Evolutionary conservation across 108 stramenopile genomes (phyloP), one percentile per base, ranked within the genome.

Genomic region (Skeletonema marinoi): DNA sequence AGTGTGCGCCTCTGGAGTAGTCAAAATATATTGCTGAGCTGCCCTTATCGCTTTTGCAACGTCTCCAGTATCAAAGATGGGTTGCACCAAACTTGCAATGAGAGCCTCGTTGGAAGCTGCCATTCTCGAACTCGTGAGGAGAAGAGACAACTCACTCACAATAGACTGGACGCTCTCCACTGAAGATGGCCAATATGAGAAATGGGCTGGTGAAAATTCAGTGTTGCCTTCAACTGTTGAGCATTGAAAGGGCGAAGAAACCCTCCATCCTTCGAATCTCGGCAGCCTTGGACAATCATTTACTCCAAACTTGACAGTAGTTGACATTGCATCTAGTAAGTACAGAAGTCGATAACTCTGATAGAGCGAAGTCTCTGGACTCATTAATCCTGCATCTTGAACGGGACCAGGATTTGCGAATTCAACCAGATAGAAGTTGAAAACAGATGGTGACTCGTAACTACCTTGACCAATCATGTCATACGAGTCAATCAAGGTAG

Each of bases 381-480:
- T 38, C 11, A 61, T 62, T 0, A 88, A 51, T 10, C 65, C 60
- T 4, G 80, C 80, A 30, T 35, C 11, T 30, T 59, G 36, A 19
- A 79, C 32, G 3, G 8, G 17, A 38, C 85, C 80, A 44, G 68
- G 31, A 46, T 88, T 74, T 1, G 56, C n/a, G 61, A 79, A 88
- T 31, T 88, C 87, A 10, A 90, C 87, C 1, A 78, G 36, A 72
- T 88, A 93, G 56, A 85, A 93, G 11, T 84, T 85, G 68, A 90
- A 93, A 1, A 93, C 86, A 35, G 66, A 65, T 25, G 88, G 89
- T 12, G 75, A 54, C 64, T 87, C 74, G 63, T 81, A 78, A 29
- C 61, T 39, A 16, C 61, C 65, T 71, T 82, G 32, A 25, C 89
- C 91, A 32, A 90, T 84, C 9, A 35, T 46, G 58, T 73, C 71